phyloP scores from a whole-genome alignment of 2,329 filamentous ascomycete genomes.

The Thyridium curvatum region DNA sequence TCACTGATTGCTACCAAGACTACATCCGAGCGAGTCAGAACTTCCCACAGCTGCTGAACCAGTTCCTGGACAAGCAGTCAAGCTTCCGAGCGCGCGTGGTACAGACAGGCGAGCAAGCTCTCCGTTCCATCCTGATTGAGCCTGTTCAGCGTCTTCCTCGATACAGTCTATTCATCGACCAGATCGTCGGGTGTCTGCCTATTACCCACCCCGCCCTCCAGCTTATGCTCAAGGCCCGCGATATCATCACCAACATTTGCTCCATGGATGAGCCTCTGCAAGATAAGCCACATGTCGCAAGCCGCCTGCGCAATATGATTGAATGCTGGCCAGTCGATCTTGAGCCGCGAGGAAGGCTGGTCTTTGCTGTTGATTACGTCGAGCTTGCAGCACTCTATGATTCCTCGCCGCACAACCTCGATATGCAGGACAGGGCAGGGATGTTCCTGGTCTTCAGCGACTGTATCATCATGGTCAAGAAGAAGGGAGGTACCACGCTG shows the following conservation, averaged over 20 bases:
- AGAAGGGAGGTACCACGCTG: slow-evolving; percentile 53
- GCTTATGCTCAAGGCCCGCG: slow-evolving; percentile 77
- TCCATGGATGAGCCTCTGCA: slow-evolving; percentile 71
- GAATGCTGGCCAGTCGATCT: slow-evolving; percentile 70
- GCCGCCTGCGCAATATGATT: slow-evolving; percentile 69
- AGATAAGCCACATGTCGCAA: slow-evolving; percentile 68
- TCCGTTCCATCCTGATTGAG: slow-evolving; percentile 90
- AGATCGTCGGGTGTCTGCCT: slow-evolving; percentile 81
- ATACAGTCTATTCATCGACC: slow-evolving; percentile 94
- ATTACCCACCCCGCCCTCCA: slow-evolving; percentile 80
- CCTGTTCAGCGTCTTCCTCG: slow-evolving; percentile 90
- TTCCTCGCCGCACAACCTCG: slow-evolving; percentile 28
- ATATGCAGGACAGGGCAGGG: slow-evolving; percentile 46
- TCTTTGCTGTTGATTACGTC: slow-evolving; percentile 73
- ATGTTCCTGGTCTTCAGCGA: slow-evolving; percentile 84
- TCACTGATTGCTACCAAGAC: slow-evolving; percentile 84
- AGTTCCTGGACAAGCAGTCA: slow-evolving; percentile 72
- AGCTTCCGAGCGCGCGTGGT: slow-evolving; percentile 77
- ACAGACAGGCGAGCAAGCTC: slow-evolving; percentile 79
- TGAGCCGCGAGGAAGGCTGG: slow-evolving; percentile 69
- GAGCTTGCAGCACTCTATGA: slow-evolving; percentile 69
- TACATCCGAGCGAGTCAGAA: slow-evolving; percentile 89
- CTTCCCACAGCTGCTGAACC: slow-evolving; percentile 74
- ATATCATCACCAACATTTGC: slow-evolving; percentile 94
- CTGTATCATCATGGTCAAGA: slow-evolving; percentile 70